Conservation (phyloP, 2,329 filamentous ascomycete genomes). For the Neonectria sp. region DNA sequence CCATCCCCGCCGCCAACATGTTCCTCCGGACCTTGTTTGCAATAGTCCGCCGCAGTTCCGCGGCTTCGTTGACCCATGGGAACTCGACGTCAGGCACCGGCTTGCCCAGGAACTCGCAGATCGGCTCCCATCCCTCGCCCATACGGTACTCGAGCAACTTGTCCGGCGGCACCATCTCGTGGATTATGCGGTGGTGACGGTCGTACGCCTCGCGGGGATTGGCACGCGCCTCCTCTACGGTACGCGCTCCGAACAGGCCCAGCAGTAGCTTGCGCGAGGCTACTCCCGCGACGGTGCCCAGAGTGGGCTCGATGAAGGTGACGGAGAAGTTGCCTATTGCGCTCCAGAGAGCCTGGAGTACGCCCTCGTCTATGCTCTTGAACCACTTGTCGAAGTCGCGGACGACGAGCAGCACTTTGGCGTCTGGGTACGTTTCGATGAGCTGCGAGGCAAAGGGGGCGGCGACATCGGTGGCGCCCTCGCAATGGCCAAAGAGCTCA, state of each 20-base stretch:
- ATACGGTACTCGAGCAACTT: constrained; percentile 52
- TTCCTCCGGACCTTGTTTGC: constrained; percentile 30
- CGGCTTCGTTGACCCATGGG: constrained; percentile 51
- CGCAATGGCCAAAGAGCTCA: constrained; percentile 48
- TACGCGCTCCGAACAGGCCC: constrained; percentile 47
- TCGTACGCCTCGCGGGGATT: constrained; percentile 47
- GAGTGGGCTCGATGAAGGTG: constrained; percentile 46
- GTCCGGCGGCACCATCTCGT: constrained; percentile 44
- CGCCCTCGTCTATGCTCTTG: constrained; percentile 49
- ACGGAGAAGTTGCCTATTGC: constrained; percentile 37
- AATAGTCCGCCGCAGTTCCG: constrained; percentile 33
- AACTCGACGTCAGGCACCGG: constrained; percentile 50
- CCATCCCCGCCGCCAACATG: constrained; percentile 11
- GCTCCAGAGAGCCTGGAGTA: constrained; percentile 45
- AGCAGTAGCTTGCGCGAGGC: constrained; percentile 46
- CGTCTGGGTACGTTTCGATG: constrained; percentile 51
- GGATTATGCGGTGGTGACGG: constrained; percentile 48
- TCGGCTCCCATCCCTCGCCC: constrained; percentile 54
- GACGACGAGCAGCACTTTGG: constrained; percentile 52
- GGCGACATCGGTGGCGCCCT: constrained; percentile 51
- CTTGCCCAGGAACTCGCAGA: constrained; percentile 55
- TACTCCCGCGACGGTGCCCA: constrained; percentile 49
- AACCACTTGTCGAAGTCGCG: constrained; percentile 52
- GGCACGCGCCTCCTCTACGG: constrained; percentile 38
- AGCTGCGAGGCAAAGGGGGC: constrained; percentile 48